These are phyloP conservation scores for Trichoderma sp. DNA, from an alignment of 2,329 filamentous ascomycete species.

Conservation along the genomic window DNA sequence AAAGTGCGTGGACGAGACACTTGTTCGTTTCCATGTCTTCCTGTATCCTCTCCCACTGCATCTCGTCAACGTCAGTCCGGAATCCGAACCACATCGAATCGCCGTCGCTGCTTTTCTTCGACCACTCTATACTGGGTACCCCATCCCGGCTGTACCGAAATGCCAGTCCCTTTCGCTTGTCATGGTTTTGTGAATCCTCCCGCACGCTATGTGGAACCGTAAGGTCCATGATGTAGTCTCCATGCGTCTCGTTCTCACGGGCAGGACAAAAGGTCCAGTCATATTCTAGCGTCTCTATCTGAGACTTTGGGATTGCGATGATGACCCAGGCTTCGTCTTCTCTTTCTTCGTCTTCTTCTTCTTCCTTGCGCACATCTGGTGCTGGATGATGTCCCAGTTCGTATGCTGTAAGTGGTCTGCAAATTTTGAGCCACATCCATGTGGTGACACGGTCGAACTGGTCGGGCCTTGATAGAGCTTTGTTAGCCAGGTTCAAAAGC, in stretches of 20 bases:
- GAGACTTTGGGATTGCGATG: conserved; percentile 27
- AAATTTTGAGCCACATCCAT: conserved; percentile 32
- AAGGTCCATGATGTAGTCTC: not conserved
- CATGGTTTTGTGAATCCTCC: not conserved
- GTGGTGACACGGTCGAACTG: conserved; percentile 2
- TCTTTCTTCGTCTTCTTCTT: not conserved
- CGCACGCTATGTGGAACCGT: not conserved
- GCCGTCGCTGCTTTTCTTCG: not conserved
- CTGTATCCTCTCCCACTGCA: not conserved
- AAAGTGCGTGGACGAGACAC: conserved; percentile 1
- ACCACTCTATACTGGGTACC: not conserved
- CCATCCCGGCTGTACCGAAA: conserved; percentile 15
- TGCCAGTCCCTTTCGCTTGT: not conserved
- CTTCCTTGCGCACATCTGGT: conserved; percentile 15
- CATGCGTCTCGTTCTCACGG: not conserved
- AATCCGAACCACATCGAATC: not conserved
- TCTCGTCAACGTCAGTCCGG: not conserved
- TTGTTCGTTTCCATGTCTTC: not conserved
- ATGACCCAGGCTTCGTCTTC: conserved; percentile 24
- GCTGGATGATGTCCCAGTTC: not conserved
- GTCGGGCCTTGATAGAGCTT: not conserved
- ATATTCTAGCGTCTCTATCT: conserved; percentile 27
- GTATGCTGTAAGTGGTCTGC: conserved; percentile 25
- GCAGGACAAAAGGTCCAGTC: conserved; percentile 12
- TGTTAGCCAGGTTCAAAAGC: not conserved